Evolutionary conservation across 495 filamentous ascomycete species (phyloP).

Genomic region (Corynascus novoguineensis): DNA sequence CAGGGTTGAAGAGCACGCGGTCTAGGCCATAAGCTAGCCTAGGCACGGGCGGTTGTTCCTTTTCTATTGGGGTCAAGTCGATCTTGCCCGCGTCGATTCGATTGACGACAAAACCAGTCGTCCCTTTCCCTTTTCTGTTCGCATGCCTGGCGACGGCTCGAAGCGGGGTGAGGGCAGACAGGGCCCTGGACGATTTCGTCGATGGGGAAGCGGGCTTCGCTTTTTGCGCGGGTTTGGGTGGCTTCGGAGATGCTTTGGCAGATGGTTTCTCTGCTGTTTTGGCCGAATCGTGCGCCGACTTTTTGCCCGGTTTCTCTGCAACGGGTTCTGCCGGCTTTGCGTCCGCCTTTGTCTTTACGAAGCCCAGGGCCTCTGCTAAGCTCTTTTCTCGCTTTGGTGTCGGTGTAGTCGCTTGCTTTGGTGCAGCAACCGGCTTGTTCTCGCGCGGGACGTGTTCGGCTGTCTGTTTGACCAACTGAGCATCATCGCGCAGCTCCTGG

Average conservation of each 20-base stretch:
- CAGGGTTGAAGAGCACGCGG: slow-evolving; percentile 90
- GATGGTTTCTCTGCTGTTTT: neutral
- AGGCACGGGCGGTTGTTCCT: slow-evolving; percentile 58
- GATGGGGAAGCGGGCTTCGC: neutral
- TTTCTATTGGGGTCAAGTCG: slow-evolving; percentile 41
- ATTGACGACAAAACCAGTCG: slow-evolving; percentile 14
- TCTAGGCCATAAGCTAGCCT: slow-evolving; percentile 73
- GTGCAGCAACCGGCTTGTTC: neutral
- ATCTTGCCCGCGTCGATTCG: slow-evolving; percentile 28
- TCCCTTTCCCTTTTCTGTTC: slow-evolving; percentile 14
- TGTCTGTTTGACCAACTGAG: neutral
- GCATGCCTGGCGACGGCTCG: neutral
- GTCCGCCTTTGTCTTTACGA: neutral
- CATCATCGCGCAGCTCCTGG: neutral
- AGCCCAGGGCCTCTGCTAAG: neutral
- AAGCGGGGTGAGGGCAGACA: neutral
- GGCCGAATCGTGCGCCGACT: too few species aligned
- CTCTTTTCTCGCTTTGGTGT: neutral
- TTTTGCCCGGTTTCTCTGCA: neutral
- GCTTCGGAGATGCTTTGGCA: neutral
- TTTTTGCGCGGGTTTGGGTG: neutral
- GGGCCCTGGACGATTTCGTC: neutral
- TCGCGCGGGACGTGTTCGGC: neutral
- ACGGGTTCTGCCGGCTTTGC: neutral
- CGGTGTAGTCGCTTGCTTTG: neutral